Percentiles rank a stretch among this genome's conserved stretches.
Evolutionary conservation across 1,284 basidiomycete species (phyloP).

Genomic region (Pseudozyma sp.): DNA sequence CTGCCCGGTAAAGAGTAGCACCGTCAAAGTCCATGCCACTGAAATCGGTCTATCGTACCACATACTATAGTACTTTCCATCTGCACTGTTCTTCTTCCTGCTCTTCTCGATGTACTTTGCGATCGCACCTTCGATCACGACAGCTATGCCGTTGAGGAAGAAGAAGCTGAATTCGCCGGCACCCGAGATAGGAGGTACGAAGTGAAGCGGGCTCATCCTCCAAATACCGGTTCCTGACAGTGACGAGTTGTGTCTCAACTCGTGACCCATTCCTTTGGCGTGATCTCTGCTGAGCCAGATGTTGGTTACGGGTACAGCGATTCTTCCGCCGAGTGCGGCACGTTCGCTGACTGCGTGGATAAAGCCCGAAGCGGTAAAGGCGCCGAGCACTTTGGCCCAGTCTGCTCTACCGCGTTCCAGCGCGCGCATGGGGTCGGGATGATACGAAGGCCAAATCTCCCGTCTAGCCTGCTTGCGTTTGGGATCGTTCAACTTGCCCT

Average conservation of each 20-base stretch:
- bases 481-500: conserved; percentile 39
- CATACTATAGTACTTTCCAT: conserved; percentile 31
- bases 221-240: conserved; percentile 3
- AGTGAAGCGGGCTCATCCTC: conserved; percentile 28
- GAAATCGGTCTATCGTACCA: conserved; percentile 43
- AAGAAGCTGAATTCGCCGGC: conserved; percentile 56
- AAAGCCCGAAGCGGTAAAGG: conserved; percentile 48
- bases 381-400: conserved; percentile 57
- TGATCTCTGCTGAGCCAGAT: conserved; percentile 41
- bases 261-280: conserved; percentile 43
- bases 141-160: conserved; percentile 55
- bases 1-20: conserved; percentile 52
- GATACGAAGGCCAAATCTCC: conserved; percentile 42
- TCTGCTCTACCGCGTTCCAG: conserved; percentile 47
- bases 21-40: conserved; percentile 44
- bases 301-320: conserved; percentile 48
- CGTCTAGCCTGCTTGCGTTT: conserved; percentile 31
- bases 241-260: conserved; percentile 15
- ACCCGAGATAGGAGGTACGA: conserved; percentile 49
- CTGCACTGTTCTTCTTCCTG: conserved; percentile 14
- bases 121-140: conserved; percentile 47
- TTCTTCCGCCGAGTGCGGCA: conserved; percentile 44
- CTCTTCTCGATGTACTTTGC: conserved; percentile 20
- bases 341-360: conserved; percentile 52
- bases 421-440: conserved; percentile 46